Evolutionary conservation across 1,284 basidiomycete species (phyloP), one percentile per base, ranked within the genome.

Genomic region (Sphagnurus paluster): DNA sequence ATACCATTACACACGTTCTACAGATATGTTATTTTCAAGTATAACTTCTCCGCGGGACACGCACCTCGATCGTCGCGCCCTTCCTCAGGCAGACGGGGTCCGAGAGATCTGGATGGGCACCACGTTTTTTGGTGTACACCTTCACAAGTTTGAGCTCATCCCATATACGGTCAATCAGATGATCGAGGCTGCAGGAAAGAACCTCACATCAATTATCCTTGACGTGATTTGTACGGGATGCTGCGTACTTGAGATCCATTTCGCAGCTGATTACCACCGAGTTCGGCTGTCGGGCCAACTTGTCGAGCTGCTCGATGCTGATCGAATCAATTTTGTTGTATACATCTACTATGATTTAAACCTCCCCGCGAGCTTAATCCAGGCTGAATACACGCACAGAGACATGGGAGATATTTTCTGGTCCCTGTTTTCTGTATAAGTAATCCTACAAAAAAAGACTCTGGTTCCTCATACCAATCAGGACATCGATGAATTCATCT

Each of bases 401-500:
- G 74, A 62, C 93, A 96, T 5, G 93, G 93, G 2, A 97, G 80
- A 62, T 98, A 99, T 78, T 98, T 98, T 53, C 96, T 81, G 10
- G 89, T 96, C 34, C 90, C 87, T 87, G 52, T 50, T 34, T 26
- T 13, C 3, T 36, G 35, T 28, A 28, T 56, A 28, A 25, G 20
- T 28, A 17, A 34, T 5, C 23, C n/a, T 51, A 40, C 29, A 33
- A 46, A 45, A 34, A 34, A 25, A 45, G 23, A 21, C 35, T 39
- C 16, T 10, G 20, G 17, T n/a, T n/a, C n/a, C n/a, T n/a, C 43
- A n/a, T 62, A 79, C 91, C 93, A 45, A 98, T 90, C 14, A 99
- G 77, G 8, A 98, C 93, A 62, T 99, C 96, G 59, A 98, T 97
- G 62, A 98, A 97, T 63, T 98, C 93, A 66, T 99, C 95, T 2